A percentile compares a stretch with the other conserved stretches of the same genome.
Evolutionary conservation across 148 eudicot species (phyloP).

Genomic region (Rhododendron ovatum): DNA sequence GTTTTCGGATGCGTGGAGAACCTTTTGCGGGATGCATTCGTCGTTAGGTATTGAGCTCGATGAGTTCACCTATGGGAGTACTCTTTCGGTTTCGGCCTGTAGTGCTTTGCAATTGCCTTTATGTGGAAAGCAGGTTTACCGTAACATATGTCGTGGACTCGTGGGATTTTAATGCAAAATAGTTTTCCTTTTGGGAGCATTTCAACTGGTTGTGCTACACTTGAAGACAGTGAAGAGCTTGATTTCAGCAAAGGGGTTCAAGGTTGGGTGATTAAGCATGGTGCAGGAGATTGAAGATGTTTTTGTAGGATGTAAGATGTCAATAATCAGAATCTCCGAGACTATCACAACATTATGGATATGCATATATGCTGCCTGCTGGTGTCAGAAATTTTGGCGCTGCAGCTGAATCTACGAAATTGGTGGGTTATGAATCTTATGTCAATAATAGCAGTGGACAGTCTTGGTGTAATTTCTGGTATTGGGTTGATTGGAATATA

Average conservation of each 20-base stretch:
- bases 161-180: constrained; percentile 35
- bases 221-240: constrained; percentile 22
- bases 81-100: constrained; percentile 49
- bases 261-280: constrained; percentile 63
- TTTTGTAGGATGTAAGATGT: constrained; percentile 21
- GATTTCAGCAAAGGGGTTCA: constrained; percentile 60
- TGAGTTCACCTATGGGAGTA: constrained; percentile 61
- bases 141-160: constrained; percentile 30
- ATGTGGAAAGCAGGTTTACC: constrained; percentile 57
- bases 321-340: not conserved
- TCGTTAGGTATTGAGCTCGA: constrained; percentile 37
- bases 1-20: constrained; percentile 51
- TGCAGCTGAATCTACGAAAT: no score
- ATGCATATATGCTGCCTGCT: not conserved
- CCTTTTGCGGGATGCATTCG: constrained; percentile 54
- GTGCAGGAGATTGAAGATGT: constrained; percentile 40
- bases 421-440: no score
- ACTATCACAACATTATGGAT: not conserved
- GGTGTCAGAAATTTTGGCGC: no score
- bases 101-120: constrained; percentile 32
- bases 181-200: constrained; percentile 57
- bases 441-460: no score
- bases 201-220: constrained; percentile 63
- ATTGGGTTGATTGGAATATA: no score
- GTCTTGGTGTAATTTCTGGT: no score